Base-by-base conservation (phyloP, 768 basidiomycete species). In the Cytidiella melzeri region DNA sequence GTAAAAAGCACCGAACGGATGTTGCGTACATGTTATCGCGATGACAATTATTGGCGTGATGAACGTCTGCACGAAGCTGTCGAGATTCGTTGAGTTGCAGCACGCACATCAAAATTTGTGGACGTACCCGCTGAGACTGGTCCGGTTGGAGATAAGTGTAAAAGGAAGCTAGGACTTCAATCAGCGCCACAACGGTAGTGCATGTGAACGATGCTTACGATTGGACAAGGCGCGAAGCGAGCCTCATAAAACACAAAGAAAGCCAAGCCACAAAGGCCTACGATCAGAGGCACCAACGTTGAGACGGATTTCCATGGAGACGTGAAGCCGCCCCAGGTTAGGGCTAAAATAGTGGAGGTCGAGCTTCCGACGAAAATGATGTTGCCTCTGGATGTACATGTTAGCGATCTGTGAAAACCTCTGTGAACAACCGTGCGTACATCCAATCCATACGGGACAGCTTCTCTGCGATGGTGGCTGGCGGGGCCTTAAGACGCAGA, bases 371-470 rank as follows among this genome's bases (percentile, higher is more conserved):
- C 49, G 50, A 59, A 38, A 23, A 59, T 47, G 3, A 42, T 18
- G 42, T 55, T 55, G 0, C 52, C 52, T 9, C 50, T 51, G 30
- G 30, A 15, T 15, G 9, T 34, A 7, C 9, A 34, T 7, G 9
- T 7, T 34, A 15, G 15, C 9, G 30, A 34, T 15, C 30, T 7
- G 9, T 7, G 15, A 15, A 7, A 34, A 7, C 7, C 30, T 34
- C 30, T 34, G 30, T 5, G 9, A 21, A 20, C 5, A 4, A 59
- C 69, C 50, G n/a, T n/a, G n/a, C n/a, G n/a, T 50, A 68, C 67
- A 64, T 56, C 69, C 69, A 70, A 41, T 71, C 70, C 2, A 71
- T 57, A 3, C 62, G 54, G 1, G 45, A 48, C 5, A 71, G 50
- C 48, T 69, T 70, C n/a, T 54, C 50, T 13, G 42, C 42, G 2